A percentile compares a stretch with the other conserved stretches of the same genome.
Conservation (phyloP, 1,284 basidiomycete genomes). For the Leccinum pachyderme region DNA sequence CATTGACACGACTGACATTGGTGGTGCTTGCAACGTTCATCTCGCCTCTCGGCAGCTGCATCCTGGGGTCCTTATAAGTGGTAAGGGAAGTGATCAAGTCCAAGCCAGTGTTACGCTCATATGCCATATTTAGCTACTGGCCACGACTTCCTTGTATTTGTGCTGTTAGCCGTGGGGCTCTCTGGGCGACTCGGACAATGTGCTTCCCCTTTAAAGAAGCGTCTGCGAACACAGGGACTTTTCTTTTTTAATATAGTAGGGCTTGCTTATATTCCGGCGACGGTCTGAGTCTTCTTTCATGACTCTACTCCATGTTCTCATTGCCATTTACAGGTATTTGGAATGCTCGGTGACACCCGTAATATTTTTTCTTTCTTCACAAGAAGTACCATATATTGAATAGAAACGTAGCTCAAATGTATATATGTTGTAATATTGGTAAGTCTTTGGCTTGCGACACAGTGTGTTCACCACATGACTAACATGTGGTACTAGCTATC, state of each 20-base stretch:
- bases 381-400: neutral
- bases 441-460: neutral
- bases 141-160: conserved; percentile 19
- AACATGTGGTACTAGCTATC: conserved; percentile 5
- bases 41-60: neutral
- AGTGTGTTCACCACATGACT: neutral
- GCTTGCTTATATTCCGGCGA: conserved; percentile 7
- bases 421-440: conserved; percentile 6
- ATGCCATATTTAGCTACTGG: conserved; percentile 6
- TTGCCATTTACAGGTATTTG: conserved; percentile 1
- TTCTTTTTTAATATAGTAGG: conserved; percentile 16
- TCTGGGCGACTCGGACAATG: conserved; percentile 2
- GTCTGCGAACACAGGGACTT: conserved; percentile 17
- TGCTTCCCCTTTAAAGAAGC: conserved; percentile 15
- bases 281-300: conserved; percentile 1
- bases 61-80: conserved; percentile 9
- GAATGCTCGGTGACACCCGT: conserved; percentile 3
- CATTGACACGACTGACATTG: neutral
- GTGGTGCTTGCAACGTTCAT: conserved; percentile 1
- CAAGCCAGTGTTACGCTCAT: neutral
- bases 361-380: neutral
- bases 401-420: neutral
- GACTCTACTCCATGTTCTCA: neutral
- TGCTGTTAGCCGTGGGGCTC: conserved; percentile 16
- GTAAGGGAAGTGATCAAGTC: conserved; percentile 7